Conservation (phyloP, 225 moss, liverwort and hornwort genomes). For the Rhytidiadelphus loreus region DNA sequence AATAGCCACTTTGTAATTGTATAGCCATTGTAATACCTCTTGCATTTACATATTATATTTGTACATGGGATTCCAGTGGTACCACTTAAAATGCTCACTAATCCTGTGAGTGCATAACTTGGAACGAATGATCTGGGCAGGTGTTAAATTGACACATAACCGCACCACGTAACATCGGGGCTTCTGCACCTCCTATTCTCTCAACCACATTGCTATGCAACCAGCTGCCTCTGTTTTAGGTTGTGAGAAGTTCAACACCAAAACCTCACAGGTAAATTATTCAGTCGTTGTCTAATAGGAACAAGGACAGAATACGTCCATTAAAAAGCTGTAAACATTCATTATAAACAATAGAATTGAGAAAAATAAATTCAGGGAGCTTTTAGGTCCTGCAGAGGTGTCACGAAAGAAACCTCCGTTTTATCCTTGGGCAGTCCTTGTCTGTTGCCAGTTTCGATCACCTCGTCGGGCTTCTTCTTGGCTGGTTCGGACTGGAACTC, state of each 20-base stretch:
- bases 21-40: background rate
- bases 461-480: background rate
- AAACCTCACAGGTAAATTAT: background rate
- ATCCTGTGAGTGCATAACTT: background rate
- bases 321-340: background rate
- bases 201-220: background rate
- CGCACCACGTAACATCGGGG: background rate
- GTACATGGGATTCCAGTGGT: background rate
- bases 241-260: background rate
- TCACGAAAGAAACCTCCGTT: background rate
- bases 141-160: background rate
- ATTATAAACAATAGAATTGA: background rate
- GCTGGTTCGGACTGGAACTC: background rate
- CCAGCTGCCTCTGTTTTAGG: background rate
- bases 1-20: background rate
- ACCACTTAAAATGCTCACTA: background rate
- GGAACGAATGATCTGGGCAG: background rate
- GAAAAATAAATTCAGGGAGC: conserved; percentile 4
- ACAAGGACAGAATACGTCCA: background rate
- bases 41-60: background rate
- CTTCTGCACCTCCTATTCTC: background rate
- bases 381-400: background rate
- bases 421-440: conserved; percentile 8
- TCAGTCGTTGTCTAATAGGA: background rate
- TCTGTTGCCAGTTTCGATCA: conserved; percentile 28